phyloP scores from a whole-genome alignment of 805 yeast genomes.

The Hanseniaspora vineae region DNA sequence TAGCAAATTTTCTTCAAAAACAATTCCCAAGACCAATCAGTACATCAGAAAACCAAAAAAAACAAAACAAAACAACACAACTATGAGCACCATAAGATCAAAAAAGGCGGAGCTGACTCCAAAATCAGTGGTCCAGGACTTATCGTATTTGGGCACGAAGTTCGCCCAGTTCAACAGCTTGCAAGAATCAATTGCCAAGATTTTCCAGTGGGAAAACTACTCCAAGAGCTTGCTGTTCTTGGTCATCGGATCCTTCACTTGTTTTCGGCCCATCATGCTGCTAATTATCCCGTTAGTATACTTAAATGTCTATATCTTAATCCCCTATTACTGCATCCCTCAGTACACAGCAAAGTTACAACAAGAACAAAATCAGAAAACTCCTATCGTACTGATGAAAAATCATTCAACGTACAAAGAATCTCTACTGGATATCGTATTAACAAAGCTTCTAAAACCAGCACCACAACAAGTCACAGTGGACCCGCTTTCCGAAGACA shows the following conservation, averaged over 20 bases:
- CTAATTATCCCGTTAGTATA: constrained; percentile 49
- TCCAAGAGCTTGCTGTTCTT: constrained; percentile 51
- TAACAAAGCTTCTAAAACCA: constrained; percentile 5
- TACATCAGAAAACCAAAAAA: no score
- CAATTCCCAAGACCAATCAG: no score
- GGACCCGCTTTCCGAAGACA: constrained; percentile 2
- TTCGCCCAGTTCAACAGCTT: constrained; percentile 1
- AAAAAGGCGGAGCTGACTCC: not conserved
- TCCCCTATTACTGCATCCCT: constrained; percentile 44
- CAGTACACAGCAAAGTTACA: constrained; percentile 13
- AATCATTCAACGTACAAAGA: constrained; percentile 22
- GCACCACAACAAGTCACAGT: constrained; percentile 1
- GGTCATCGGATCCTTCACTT: constrained; percentile 48
- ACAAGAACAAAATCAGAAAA: constrained; percentile 38
- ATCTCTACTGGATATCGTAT: constrained; percentile 21
- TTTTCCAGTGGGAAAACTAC: constrained; percentile 58
- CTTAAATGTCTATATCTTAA: constrained; percentile 42
- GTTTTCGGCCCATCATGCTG: constrained; percentile 59
- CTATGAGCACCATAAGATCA: no score
- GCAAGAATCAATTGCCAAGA: constrained; percentile 3
- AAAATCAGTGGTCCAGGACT: not conserved
- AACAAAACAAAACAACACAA: no score
- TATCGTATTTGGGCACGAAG: constrained; percentile 1
- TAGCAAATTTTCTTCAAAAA: no score
- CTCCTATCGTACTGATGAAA: constrained; percentile 32